Base-by-base conservation (phyloP, 495 filamentous ascomycete species). In the Aspergillus indologenus region DNA sequence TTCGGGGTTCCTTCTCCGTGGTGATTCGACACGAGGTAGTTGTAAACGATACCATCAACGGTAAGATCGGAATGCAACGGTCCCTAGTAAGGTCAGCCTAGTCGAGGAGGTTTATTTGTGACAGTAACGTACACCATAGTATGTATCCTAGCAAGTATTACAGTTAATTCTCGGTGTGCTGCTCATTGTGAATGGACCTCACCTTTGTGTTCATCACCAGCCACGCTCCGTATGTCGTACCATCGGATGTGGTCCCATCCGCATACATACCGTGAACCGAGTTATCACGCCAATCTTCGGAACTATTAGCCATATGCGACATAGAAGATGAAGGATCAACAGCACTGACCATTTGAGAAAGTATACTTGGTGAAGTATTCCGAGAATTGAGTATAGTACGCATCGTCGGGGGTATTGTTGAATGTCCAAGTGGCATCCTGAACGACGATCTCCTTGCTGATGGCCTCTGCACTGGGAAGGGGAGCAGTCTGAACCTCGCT, bases 361-460 rank as follows among this genome's bases (percentile, higher is more conserved):
- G 79, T 78, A 56, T 85, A 85, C 57, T 85, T 85, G 18, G 81
- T 84, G 51, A 84, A 85, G 58, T 83, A 85, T 52, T 83, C 76
- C 0, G 80, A 75, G 45, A 79, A 77, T 46, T 82, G 72, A 5
- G 69, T 61, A 12, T 79, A 76, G 61, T 84, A 84, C 1, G 72
- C 59, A 63, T 85, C 81, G 44, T 68, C 61, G 0, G 78, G 72
- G 0, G 78, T 75, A 49, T 80, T 79, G 44, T 77, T 79, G 17
- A 85, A 70, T 56, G 79, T 76, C 76, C 80, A 85, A 0, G 81
- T 81, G 5, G 83, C 81, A 63, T 85, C 82, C 62, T 85, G 82
- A 4, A 85, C 82, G 3, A 72, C 71, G 9, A 78, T 58, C 58
- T 82, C 53, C 20, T 72, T 65, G 1, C 58, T 57, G 40, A 72